A percentile compares a stretch with the other conserved stretches of the same genome.
Conservation (phyloP, 371 early-diverging fungal species). For the Blastocladiella emersonii region DNA sequence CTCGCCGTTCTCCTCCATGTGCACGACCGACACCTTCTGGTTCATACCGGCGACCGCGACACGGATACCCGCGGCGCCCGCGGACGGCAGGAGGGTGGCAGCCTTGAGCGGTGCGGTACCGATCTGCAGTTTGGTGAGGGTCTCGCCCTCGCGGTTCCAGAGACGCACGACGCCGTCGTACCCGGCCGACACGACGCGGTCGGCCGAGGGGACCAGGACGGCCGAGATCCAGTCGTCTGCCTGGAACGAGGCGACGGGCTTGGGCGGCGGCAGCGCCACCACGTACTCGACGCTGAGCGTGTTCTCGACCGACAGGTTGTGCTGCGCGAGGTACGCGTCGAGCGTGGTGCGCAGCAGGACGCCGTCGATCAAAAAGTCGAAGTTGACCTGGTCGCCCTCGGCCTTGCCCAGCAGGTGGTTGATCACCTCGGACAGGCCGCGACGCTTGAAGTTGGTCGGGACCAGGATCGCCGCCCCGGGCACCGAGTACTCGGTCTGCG, state of each 20-base stretch:
- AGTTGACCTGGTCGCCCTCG: conserved; percentile 61
- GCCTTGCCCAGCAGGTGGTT: conserved; percentile 61
- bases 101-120: not conserved
- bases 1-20: not conserved
- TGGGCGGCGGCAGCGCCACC: conserved; percentile 75
- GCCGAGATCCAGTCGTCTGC: conserved; percentile 91
- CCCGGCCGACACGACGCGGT: conserved; percentile 52
- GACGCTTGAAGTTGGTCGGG: conserved; percentile 65
- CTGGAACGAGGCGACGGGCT: conserved; percentile 50
- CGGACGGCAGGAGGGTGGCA: not conserved
- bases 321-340: conserved; percentile 48
- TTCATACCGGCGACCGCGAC: not conserved
- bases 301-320: conserved; percentile 71
- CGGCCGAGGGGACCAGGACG: conserved; percentile 28
- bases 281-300: conserved; percentile 78
- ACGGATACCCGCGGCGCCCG: not conserved
- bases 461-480: conserved; percentile 70
- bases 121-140: not conserved
- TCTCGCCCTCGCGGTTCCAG: conserved; percentile 56
- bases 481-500: conserved; percentile 55
- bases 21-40: not conserved
- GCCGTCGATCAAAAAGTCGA: conserved; percentile 83
- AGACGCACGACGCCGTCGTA: conserved; percentile 72
- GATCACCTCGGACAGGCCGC: conserved; percentile 80
- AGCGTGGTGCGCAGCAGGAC: conserved; percentile 68